Conservation (phyloP, 176 grass and related monocot genomes). For the Phyllostachys edulis region DNA sequence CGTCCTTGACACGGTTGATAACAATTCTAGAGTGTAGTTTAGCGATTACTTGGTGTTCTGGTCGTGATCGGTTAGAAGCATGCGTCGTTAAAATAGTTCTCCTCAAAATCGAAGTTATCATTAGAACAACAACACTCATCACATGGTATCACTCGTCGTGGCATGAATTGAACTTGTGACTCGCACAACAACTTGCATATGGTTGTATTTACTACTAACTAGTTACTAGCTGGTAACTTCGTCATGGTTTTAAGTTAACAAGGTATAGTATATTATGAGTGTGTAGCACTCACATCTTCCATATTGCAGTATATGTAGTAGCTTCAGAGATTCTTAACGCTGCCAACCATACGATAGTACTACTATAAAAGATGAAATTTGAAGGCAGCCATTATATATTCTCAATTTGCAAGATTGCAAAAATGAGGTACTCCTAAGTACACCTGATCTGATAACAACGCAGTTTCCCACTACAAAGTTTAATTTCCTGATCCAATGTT, state of each 20-base stretch:
- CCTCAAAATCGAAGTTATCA: no score
- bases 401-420: not conserved
- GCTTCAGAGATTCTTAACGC: not conserved
- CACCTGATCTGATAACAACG: not conserved
- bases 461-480: not conserved
- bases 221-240: not conserved
- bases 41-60: no score
- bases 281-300: not conserved
- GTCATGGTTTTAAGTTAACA: not conserved
- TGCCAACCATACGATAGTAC: not conserved
- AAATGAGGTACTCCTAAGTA: not conserved
- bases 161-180: not conserved
- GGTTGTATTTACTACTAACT: no score
- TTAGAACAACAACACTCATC: no score
- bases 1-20: no score
- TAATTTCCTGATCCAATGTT: constrained; percentile 25
- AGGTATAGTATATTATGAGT: not conserved
- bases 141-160: no score
- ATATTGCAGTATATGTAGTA: not conserved
- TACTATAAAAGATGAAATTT: not conserved
- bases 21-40: no score
- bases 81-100: no score
- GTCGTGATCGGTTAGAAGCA: no score
- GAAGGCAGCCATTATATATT: not conserved
- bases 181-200: not conserved